Base-by-base conservation (phyloP, 352 stramenopile genomes). In the Globisporangium heterothallicum region DNA sequence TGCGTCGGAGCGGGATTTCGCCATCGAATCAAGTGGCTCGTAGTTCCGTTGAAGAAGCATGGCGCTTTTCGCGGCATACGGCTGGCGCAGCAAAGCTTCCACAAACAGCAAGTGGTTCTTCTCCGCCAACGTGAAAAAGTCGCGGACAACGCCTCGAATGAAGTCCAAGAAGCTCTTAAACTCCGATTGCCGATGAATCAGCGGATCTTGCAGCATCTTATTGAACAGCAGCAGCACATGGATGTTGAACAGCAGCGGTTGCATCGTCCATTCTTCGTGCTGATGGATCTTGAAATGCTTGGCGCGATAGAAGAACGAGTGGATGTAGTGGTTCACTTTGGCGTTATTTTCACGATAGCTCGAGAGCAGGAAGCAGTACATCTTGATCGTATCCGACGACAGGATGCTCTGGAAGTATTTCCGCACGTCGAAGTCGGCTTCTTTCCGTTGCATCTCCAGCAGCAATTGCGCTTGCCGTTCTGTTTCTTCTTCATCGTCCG, bases 241-340 rank as follows among this genome's bases (percentile, higher is more conserved):
- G 27, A 95, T 88, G 53, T 91, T 90, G 57, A 86, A 95, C 2
- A 95, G 61, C 58, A 95, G 84, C 19, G 84, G 84, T 35, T 95
- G 80, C 78, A 91, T 84, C 16, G 84, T 92, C 69, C 72, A 87
- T 18, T 86, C 61, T 22, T 93, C 74, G 45, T 84, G 70, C 46
- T 75, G 62, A 32, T 80, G 68, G 57, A 94, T 81, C 52, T 80
- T 65, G 54, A 94, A 94, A 52, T 90, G 71, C 38, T 88, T 89
- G 24, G 73, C 78, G 16, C 83, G 83, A 45, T 92, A 92, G 43
- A 95, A 88, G 48, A 92, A 92, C 21, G 82, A 88, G 64, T 92
- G 80, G 21, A 95, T 77, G 74, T 90, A 95, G 59, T 95, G 84
- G 45, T 95, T 95, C 55, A 95, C 77, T 60, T 90, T 90, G 34